Percentiles rank a stretch among this genome's conserved stretches.
phyloP scores from a whole-genome alignment of 169 alveolate species.

The Cryptosporidium ryanae region DNA sequence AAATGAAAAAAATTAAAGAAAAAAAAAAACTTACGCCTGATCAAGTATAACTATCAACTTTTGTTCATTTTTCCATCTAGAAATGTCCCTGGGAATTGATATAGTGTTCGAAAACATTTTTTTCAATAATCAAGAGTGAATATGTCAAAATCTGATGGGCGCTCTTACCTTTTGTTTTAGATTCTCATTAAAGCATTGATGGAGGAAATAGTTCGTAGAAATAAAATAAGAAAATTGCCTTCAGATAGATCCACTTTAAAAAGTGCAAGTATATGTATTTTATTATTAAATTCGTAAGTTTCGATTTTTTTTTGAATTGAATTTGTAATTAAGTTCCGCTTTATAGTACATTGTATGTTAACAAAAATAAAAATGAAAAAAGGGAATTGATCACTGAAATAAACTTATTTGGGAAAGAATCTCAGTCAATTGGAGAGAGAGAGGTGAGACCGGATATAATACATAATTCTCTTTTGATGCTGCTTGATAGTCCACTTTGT shows the following conservation, averaged over 20 bases:
- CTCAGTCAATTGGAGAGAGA: too few species aligned
- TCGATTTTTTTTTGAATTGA: background rate
- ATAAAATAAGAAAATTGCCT: constrained; percentile 41
- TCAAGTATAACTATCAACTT: constrained; percentile 30
- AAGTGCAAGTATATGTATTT: background rate
- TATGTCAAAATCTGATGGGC: constrained; percentile 7
- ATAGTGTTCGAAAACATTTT: constrained; percentile 56
- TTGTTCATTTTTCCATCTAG: constrained; percentile 28
- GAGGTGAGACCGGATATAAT: constrained; percentile 63
- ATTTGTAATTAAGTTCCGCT: too few species aligned
- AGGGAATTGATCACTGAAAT: constrained; percentile 61
- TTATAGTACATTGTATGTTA: constrained; percentile 40
- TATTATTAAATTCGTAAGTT: constrained; percentile 58
- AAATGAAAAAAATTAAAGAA: background rate
- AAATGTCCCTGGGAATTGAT: constrained; percentile 56
- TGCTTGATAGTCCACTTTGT: constrained; percentile 69
- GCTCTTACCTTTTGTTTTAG: constrained; percentile 30
- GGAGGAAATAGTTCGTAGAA: constrained; percentile 12
- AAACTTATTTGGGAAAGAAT: background rate
- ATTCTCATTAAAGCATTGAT: background rate
- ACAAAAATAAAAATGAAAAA: constrained; percentile 25
- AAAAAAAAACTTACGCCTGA: constrained; percentile 62
- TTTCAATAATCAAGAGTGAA: background rate
- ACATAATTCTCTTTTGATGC: constrained; percentile 60
- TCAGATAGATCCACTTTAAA: constrained; percentile 2